A percentile compares a stretch with the other conserved stretches of the same genome.
Conservation (phyloP, 2,329 filamentous ascomycete species). For the Colletotrichum kahawae region DNA sequence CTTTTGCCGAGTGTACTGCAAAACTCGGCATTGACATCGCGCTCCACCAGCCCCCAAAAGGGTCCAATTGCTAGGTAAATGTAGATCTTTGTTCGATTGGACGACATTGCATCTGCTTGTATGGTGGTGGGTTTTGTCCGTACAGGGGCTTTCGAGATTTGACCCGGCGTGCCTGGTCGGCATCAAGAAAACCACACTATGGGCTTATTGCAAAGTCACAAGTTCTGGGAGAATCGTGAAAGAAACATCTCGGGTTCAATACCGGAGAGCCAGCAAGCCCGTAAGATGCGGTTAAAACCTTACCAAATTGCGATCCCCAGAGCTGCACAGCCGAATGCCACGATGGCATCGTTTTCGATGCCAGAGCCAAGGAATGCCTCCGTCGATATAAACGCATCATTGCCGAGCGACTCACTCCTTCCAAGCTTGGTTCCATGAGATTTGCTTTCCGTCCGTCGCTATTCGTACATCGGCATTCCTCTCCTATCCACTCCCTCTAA, state of each 20-base stretch:
- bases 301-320: not conserved
- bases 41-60: not conserved
- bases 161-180: not conserved
- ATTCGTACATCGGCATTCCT: not conserved
- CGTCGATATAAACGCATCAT: not conserved
- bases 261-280: not conserved
- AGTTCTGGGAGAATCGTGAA: not conserved
- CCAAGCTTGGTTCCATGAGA: accelerated
- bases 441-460: not conserved
- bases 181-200: not conserved
- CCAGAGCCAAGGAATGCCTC: not conserved
- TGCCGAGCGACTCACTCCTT: accelerated
- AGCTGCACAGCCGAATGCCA: not conserved
- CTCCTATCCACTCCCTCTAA: not conserved
- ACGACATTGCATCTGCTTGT: not conserved
- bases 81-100: not conserved
- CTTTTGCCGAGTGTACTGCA: not conserved
- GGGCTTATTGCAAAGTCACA: not conserved
- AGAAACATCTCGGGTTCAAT: not conserved
- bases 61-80: not conserved
- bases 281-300: not conserved
- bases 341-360: not conserved
- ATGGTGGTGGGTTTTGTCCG: not conserved
- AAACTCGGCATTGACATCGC: not conserved
- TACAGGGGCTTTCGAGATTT: accelerated